phyloP scores from a whole-genome alignment of 306 rosid species.

The Cucumis sativus region Cucumber_9930_V3 NC_026658.2:16397001-16397500 shows the following conservation, averaged over 20 bases:
- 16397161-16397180: slow-evolving; percentile 77
- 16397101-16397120: slow-evolving; percentile 58
- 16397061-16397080: slow-evolving; percentile 15
- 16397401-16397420: slow-evolving; percentile 41
- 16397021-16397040: slow-evolving; percentile 32
- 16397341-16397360: slow-evolving; percentile 69
- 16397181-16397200: slow-evolving; percentile 46
- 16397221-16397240: slow-evolving; percentile 36
- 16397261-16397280: slow-evolving; percentile 56
- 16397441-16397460: slow-evolving; percentile 47
- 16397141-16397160: slow-evolving; percentile 62
- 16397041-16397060: slow-evolving; percentile 37
- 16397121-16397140: slow-evolving; percentile 87
- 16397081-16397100: slow-evolving; percentile 60
- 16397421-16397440: slow-evolving; percentile 40
- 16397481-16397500: slow-evolving; percentile 52
- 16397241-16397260: slow-evolving; percentile 24
- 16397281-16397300: slow-evolving; percentile 54
- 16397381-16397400: slow-evolving; percentile 89
- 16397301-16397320: slow-evolving; percentile 74
- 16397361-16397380: slow-evolving; percentile 66
- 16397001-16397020: slow-evolving; percentile 76
- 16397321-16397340: slow-evolving; percentile 44
- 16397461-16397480: slow-evolving; percentile 39
- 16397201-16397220: slow-evolving; percentile 39